Percentiles rank a stretch among this genome's conserved stretches.
Evolutionary conservation across 2,329 filamentous ascomycete genomes (phyloP).

Genomic region (Leptographium wingfieldii): DNA sequence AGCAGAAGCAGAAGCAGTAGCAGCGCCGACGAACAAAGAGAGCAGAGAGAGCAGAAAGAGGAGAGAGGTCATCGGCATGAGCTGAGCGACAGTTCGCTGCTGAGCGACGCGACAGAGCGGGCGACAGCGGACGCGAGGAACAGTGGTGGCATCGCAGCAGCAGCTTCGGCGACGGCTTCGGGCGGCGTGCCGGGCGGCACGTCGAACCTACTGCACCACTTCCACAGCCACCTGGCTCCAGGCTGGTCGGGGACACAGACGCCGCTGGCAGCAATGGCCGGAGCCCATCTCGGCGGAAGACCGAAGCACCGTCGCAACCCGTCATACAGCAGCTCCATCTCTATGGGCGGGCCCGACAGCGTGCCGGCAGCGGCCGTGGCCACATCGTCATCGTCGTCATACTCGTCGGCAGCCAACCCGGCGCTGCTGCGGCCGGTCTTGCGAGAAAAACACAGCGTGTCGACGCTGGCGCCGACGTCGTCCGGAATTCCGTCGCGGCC

Average conservation of each 20-base stretch:
- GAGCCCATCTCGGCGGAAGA: slow-evolving; percentile 38
- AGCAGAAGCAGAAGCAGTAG: slow-evolving; percentile 15
- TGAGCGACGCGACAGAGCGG: slow-evolving; percentile 30
- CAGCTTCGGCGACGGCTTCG: slow-evolving; percentile 32
- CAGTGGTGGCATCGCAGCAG: slow-evolving; percentile 44
- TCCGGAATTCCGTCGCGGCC: slow-evolving; percentile 36
- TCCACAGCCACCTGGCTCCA: slow-evolving; percentile 62
- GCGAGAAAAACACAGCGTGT: slow-evolving; percentile 49
- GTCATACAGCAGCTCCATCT: slow-evolving; percentile 20
- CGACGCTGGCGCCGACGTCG: slow-evolving; percentile 45
- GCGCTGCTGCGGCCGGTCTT: slow-evolving; percentile 20
- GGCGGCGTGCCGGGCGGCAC: slow-evolving; percentile 56
- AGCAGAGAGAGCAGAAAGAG: slow-evolving; percentile 11
- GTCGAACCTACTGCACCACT: slow-evolving; percentile 62
- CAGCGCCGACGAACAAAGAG: background rate
- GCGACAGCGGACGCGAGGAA: slow-evolving; percentile 24
- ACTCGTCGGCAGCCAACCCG: background rate
- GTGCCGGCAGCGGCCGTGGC: slow-evolving; percentile 11
- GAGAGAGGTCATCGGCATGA: slow-evolving; percentile 19
- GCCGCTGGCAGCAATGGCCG: slow-evolving; percentile 66
- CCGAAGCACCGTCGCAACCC: slow-evolving; percentile 16
- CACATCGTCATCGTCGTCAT: slow-evolving; percentile 5
- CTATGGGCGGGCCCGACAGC: slow-evolving; percentile 14
- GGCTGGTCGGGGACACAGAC: slow-evolving; percentile 66
- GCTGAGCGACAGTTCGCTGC: slow-evolving; percentile 11